Evolutionary conservation across 257 asterid species (phyloP).

Genomic region (Plectranthus barbatus): DNA sequence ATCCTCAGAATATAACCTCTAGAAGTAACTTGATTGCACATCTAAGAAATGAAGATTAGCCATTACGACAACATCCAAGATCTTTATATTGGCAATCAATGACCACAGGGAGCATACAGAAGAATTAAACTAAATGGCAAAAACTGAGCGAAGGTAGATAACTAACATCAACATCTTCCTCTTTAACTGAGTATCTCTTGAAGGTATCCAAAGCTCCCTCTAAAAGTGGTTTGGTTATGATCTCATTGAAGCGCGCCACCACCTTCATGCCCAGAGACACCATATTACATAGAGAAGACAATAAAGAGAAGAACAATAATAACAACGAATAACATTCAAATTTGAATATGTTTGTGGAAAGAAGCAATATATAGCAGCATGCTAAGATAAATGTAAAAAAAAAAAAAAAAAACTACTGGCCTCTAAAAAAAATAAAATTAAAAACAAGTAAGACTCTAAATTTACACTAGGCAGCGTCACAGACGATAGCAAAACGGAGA

Average conservation of each 20-base stretch:
- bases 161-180: slow-evolving; percentile 82
- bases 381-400: neutral
- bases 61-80: neutral
- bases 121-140: neutral
- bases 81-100: neutral
- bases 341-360: neutral
- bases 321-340: neutral
- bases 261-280: slow-evolving; percentile 41
- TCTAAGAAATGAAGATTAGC: neutral
- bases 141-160: neutral
- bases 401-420: neutral
- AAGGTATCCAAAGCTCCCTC: slow-evolving; percentile 94
- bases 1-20: neutral
- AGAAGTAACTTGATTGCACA: neutral
- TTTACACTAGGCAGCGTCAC: slow-evolving; percentile 24
- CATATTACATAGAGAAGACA: neutral
- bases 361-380: neutral
- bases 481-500: slow-evolving; percentile 68
- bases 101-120: neutral
- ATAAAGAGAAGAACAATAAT: neutral
- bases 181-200: slow-evolving; percentile 71
- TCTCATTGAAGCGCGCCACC: slow-evolving; percentile 95
- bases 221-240: slow-evolving; percentile 70
- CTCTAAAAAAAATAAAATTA: no score
- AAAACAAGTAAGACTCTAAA: neutral